phyloP scores from a whole-genome alignment of 371 early-diverging fungal species.

The Actinomucor elegans region DNA sequence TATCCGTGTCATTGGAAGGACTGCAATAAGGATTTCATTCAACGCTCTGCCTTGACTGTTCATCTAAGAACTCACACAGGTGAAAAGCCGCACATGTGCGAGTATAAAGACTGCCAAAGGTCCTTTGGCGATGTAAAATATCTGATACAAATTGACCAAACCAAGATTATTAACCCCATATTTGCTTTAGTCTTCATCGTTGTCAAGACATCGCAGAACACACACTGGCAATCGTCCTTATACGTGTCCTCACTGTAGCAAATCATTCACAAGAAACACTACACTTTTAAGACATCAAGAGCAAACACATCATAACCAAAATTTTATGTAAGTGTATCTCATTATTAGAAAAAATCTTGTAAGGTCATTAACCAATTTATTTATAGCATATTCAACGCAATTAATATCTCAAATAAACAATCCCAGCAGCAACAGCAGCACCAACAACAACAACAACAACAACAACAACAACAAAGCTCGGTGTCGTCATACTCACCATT shows the following conservation, averaged over 20 bases:
- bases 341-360: too few species aligned
- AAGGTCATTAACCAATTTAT: too few species aligned
- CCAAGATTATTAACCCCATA: too few species aligned
- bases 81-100: slow-evolving; percentile 76
- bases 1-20: slow-evolving; percentile 60
- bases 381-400: too few species aligned
- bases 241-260: slow-evolving; percentile 39
- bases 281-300: slow-evolving; percentile 63
- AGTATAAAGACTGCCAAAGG: slow-evolving; percentile 56
- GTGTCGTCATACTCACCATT: not conserved
- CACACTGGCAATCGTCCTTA: slow-evolving; percentile 40
- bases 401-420: too few species aligned
- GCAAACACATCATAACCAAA: not conserved
- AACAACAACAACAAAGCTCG: not conserved
- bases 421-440: too few species aligned
- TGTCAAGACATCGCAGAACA: slow-evolving; percentile 41
- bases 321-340: not conserved
- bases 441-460: slow-evolving; percentile 1
- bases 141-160: too few species aligned
- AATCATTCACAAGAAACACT: slow-evolving; percentile 63
- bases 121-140: slow-evolving; percentile 64
- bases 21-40: slow-evolving; percentile 75
- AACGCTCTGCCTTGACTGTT: slow-evolving; percentile 75
- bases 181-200: slow-evolving; percentile 46
- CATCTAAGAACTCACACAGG: slow-evolving; percentile 80